Conservation (phyloP, 2,329 filamentous ascomycete species). For the Talaromyces sp. region DNA sequence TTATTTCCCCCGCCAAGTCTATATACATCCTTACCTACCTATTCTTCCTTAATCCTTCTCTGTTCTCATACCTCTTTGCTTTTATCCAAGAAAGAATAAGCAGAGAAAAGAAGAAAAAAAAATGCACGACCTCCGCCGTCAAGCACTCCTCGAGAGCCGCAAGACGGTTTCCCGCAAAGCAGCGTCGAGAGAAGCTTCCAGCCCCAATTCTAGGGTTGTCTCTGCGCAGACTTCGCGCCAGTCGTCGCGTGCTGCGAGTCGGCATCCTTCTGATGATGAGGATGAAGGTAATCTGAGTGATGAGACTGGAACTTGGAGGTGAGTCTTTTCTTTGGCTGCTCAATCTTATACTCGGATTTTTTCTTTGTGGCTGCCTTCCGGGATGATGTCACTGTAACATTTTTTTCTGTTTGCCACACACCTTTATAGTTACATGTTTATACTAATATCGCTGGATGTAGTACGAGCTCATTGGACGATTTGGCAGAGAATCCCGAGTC, state of each 20-base stretch:
- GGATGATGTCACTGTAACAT: constrained; percentile 32
- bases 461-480: constrained; percentile 64
- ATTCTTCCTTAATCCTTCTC: neutral
- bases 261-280: constrained; percentile 56
- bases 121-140: constrained; percentile 50
- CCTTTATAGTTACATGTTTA: neutral
- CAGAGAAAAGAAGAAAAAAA: constrained; percentile 14
- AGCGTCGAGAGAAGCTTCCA: constrained; percentile 51
- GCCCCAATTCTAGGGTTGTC: constrained; percentile 47
- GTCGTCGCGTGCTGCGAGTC: constrained; percentile 51
- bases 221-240: constrained; percentile 50
- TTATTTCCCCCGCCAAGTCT: neutral
- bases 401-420: constrained; percentile 3
- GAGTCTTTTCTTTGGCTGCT: constrained; percentile 18
- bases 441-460: constrained; percentile 22
- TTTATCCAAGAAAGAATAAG: neutral
- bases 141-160: constrained; percentile 58
- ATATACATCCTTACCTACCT: neutral
- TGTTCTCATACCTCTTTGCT: neutral
- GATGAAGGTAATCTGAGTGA: constrained; percentile 53
- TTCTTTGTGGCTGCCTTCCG: constrained; percentile 11
- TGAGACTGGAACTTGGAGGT: constrained; percentile 53
- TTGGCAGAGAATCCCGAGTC: constrained; percentile 53
- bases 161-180: constrained; percentile 62
- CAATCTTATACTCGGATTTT: constrained; percentile 19